Base-by-base conservation (phyloP, 176 grass and related monocot species). In the Phoenix roebelenii region DNA sequence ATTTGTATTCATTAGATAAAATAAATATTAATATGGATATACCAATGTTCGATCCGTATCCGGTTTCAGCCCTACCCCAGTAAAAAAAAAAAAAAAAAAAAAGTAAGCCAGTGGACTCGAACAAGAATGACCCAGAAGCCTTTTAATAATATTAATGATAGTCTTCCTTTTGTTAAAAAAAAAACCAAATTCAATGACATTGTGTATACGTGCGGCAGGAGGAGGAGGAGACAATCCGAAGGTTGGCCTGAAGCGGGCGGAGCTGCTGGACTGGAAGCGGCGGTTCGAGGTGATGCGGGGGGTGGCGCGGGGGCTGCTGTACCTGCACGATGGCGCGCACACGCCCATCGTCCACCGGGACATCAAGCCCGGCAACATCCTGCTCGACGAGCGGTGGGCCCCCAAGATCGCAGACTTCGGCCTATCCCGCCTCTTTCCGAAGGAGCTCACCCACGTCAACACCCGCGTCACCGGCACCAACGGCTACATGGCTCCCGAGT, bases 341-440 rank as follows among this genome's bases (percentile, higher is more conserved):
- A 88, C 70, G 49, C 81, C 93, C 65, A 98, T 98, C 73, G 88
- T 98, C 78, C 93, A 98, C 81, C 81, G 93, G 7, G 93, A 98
- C 70, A 85, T 98, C 81, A 98, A 98, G 84, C 83, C 87, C 1
- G 92, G 93, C 79, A 98, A 98, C 78, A 88, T 98, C 72, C 78
- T 98, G 20, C 70, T 98, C 5, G 81, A 98, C 66, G 70, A 83
- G 5, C 82, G 83, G 2, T 98, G 87, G 87, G 70, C 72, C 3
- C 70, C 93, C 55, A 98, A 98, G 77, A 98, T 98, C 73, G 93
- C 93, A 24, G 93, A 98, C 74, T 98, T 92, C 56, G 93, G 93
- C 66, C 89, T 98, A 84, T 81, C 87, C 16, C 77, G 93, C 1
- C 76, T 98, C 57, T 98, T 67, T 76, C 87, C 87, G 2, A 87